Percentiles rank a stretch among this genome's conserved stretches.
Evolutionary conservation across 2,329 filamentous ascomycete species (phyloP).

Genomic region (Rosellinia necatrix): DNA sequence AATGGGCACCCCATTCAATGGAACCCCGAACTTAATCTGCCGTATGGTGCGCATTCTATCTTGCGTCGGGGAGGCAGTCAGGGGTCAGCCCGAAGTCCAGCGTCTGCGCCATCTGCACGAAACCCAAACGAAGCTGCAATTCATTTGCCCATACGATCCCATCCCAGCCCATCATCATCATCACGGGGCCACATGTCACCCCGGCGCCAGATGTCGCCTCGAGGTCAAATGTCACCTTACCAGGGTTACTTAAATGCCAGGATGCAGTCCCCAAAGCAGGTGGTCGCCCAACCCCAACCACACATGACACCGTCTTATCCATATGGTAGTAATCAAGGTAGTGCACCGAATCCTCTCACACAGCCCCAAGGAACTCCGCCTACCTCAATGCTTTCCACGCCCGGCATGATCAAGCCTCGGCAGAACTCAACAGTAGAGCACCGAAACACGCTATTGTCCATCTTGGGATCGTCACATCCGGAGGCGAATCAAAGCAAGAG

Average conservation of each 20-base stretch:
- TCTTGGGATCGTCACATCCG: slow-evolving; percentile 60
- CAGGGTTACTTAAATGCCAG: slow-evolving; percentile 27
- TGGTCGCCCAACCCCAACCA: slow-evolving; percentile 25
- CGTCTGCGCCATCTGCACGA: slow-evolving; percentile 24
- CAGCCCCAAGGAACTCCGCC: slow-evolving; percentile 37
- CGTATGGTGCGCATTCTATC: slow-evolving; percentile 47
- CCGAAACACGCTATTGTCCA: slow-evolving; percentile 58
- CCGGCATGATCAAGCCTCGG: slow-evolving; percentile 39
- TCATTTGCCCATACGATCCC: slow-evolving; percentile 28
- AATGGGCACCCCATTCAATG: slow-evolving; percentile 41
- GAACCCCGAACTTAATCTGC: slow-evolving; percentile 46
- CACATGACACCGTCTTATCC: slow-evolving; percentile 32
- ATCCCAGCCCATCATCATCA: slow-evolving; percentile 27
- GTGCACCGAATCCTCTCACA: slow-evolving; percentile 32
- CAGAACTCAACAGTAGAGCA: slow-evolving; percentile 48
- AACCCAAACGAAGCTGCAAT: slow-evolving; percentile 23
- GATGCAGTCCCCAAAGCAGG: slow-evolving; percentile 27
- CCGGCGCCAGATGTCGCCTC: slow-evolving; percentile 17
- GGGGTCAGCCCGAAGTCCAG: slow-evolving; percentile 30
- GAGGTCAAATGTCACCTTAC: slow-evolving; percentile 29
- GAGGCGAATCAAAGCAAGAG: slow-evolving; percentile 37
- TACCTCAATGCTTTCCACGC: slow-evolving; percentile 36
- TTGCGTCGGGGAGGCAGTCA: slow-evolving; percentile 40
- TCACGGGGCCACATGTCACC: slow-evolving; percentile 28
- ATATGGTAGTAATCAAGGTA: slow-evolving; percentile 29